phyloP scores from a whole-genome alignment of 345 rosid species.

The Eucalyptus fibrosa region DNA sequence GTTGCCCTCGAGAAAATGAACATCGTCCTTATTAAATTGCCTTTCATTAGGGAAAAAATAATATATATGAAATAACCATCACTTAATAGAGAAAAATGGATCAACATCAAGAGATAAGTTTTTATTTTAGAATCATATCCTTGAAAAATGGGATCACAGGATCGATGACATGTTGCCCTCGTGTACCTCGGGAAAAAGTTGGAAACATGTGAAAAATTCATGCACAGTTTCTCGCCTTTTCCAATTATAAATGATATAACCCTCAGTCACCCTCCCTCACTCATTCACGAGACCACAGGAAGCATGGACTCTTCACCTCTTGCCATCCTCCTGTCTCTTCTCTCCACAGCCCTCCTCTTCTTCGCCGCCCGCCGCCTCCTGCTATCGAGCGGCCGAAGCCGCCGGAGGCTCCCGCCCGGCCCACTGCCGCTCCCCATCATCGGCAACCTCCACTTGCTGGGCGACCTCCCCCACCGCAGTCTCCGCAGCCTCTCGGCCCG shows the following conservation, averaged over 20 bases:
- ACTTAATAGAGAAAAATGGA: too few species aligned
- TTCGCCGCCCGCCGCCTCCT: neutral
- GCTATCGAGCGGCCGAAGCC: neutral
- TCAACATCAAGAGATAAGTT: too few species aligned
- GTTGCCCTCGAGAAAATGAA: too few species aligned
- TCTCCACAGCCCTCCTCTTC: neutral
- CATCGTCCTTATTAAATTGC: too few species aligned
- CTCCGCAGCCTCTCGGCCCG: conserved; percentile 4
- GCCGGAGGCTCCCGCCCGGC: neutral
- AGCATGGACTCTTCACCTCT: neutral
- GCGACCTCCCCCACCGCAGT: conserved; percentile 16
- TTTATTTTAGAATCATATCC: too few species aligned
- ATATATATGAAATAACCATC: too few species aligned
- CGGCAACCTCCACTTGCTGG: conserved; percentile 29
- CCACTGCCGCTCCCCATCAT: neutral
- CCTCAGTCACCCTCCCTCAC: neutral
- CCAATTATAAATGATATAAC: neutral
- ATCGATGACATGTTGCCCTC: neutral
- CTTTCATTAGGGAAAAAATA: too few species aligned
- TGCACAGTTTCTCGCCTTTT: neutral
- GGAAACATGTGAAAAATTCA: neutral
- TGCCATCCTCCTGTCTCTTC: neutral
- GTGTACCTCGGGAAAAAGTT: neutral
- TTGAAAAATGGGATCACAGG: too few species aligned
- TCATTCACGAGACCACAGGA: neutral